Evolutionary conservation across 805 yeast species (phyloP).

Genomic region (Debaryomyces prosopidis): DNA sequence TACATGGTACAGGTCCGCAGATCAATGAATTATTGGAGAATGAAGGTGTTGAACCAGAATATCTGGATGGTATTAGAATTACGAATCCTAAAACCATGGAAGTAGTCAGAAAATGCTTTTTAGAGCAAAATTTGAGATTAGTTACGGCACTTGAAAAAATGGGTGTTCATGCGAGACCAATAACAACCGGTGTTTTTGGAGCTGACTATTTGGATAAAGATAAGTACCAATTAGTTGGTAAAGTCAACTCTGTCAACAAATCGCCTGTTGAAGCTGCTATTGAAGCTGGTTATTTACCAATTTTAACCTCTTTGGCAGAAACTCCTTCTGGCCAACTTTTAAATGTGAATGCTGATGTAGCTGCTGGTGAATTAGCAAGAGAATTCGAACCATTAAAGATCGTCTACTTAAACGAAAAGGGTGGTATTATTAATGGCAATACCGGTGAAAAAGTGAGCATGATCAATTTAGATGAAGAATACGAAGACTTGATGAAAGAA

Average conservation of each 20-base stretch:
- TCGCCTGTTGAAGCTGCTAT: constrained; percentile 88
- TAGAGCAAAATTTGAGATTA: constrained; percentile 91
- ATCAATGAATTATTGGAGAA: constrained; percentile 90
- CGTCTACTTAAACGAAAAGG: constrained; percentile 95
- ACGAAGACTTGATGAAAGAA: constrained; percentile 84
- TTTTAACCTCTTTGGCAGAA: constrained; percentile 94
- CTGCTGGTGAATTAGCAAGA: constrained; percentile 97
- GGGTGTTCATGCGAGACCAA: constrained; percentile 98
- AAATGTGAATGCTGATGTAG: constrained; percentile 98
- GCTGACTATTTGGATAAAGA: constrained; percentile 91
- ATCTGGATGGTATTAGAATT: constrained; percentile 94
- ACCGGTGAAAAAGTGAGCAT: constrained; percentile 87
- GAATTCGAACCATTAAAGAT: constrained; percentile 96
- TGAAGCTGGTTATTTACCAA: constrained; percentile 94
- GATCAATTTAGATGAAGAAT: constrained; percentile 95
- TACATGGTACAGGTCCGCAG: constrained; percentile 99
- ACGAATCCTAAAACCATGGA: constrained; percentile 94
- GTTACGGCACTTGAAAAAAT: constrained; percentile 94
- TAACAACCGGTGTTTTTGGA: constrained; percentile 94
- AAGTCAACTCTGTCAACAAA: constrained; percentile 82
- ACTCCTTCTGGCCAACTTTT: constrained; percentile 95
- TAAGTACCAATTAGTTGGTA: constrained; percentile 91
- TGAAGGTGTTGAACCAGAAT: constrained; percentile 94
- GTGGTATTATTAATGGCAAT: constrained; percentile 91
- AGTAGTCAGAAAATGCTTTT: constrained; percentile 91